Percentiles rank a stretch among this genome's conserved stretches.
Evolutionary conservation across 345 rosid genomes (phyloP).

Genomic region (Eucalyptus rudis): DNA sequence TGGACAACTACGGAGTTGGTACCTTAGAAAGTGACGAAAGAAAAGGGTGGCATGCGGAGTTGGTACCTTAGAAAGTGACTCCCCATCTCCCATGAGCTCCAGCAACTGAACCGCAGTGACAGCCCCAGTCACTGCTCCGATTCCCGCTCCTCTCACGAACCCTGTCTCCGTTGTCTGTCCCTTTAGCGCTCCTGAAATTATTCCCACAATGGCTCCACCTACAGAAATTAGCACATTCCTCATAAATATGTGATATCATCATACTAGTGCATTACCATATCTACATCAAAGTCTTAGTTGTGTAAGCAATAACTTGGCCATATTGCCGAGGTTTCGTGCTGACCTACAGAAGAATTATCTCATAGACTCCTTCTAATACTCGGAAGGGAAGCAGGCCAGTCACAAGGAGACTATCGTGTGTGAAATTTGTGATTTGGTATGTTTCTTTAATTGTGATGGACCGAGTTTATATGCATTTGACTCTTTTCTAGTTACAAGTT

Average conservation of each 20-base stretch:
- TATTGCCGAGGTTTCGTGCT: not conserved
- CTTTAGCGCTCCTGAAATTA: conserved; percentile 57
- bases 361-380: not conserved
- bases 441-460: not conserved
- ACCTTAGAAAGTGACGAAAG: not conserved
- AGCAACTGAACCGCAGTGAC: conserved; percentile 54
- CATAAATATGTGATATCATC: not conserved
- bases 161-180: conserved; percentile 88
- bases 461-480: not conserved
- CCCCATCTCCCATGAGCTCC: conserved; percentile 33
- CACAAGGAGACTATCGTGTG: not conserved
- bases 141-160: conserved; percentile 44
- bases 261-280: not conserved
- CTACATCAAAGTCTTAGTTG: not conserved
- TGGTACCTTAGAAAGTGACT: conserved; percentile 58
- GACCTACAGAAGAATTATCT: not conserved
- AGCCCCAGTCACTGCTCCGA: conserved; percentile 66
- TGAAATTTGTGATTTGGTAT: not conserved
- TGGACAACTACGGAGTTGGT: not conserved
- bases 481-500: not conserved
- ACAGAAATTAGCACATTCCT: not conserved
- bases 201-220: conserved; percentile 69
- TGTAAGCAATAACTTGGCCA: not conserved
- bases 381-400: not conserved
- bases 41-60: not conserved